Conservation (phyloP, 176 grass and related monocot genomes). For the Alopecurus myosuroides region DNA sequence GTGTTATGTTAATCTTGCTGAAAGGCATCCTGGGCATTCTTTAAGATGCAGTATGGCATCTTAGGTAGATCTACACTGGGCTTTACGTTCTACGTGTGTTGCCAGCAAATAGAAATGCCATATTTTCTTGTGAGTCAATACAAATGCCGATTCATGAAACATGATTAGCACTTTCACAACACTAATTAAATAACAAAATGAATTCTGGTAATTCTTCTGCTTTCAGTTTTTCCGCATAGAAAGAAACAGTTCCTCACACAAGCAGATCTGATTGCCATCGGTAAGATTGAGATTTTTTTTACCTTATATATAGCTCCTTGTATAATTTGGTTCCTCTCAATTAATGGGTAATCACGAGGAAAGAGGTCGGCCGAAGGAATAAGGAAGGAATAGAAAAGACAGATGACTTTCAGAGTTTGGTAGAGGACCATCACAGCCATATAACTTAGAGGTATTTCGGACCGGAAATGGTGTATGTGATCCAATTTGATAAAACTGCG, state of each 20-base stretch:
- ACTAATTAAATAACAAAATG: neutral
- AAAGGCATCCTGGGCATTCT: neutral
- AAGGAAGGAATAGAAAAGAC: neutral
- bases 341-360: neutral
- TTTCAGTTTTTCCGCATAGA: neutral
- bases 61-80: neutral
- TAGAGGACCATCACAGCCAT: neutral
- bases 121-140: neutral
- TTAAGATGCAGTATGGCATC: neutral
- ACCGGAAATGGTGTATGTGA: neutral
- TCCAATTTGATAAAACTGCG: neutral
- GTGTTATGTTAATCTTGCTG: neutral
- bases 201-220: neutral
- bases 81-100: neutral
- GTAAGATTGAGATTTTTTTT: neutral
- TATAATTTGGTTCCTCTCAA: neutral
- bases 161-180: neutral
- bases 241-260: neutral
- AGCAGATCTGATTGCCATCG: neutral
- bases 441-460: neutral
- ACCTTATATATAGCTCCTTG: neutral
- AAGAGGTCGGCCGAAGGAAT: neutral
- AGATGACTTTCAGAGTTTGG: neutral
- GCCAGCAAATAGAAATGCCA: neutral
- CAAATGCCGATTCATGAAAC: neutral